These are phyloP conservation scores for Beauveria sp. DNA, from an alignment of 2,329 filamentous ascomycete genomes.

Conservation along the genomic window DNA sequence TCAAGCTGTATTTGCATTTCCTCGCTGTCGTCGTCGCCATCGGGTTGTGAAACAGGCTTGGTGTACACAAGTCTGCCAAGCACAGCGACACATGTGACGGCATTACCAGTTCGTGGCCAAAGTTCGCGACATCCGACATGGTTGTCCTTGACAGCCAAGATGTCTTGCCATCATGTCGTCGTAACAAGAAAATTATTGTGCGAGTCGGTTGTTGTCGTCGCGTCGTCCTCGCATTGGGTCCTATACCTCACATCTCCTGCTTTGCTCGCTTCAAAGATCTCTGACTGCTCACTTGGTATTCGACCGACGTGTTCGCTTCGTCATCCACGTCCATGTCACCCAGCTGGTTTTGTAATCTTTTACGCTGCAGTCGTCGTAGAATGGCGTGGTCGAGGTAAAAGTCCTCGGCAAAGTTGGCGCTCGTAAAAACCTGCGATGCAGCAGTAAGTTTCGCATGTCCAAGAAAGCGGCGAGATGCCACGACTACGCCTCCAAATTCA, in stretches of 20 bases:
- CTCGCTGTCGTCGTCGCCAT: neutral
- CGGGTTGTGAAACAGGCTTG: neutral
- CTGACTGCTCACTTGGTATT: neutral
- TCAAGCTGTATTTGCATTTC: neutral
- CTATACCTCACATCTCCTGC: constrained; percentile 1
- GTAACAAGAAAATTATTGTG: neutral
- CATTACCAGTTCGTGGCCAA: neutral
- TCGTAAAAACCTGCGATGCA: constrained; percentile 36
- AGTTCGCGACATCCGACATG: neutral
- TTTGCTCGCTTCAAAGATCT: neutral
- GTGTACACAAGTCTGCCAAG: neutral
- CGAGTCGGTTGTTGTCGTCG: neutral
- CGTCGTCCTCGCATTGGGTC: neutral
- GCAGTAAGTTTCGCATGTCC: neutral
- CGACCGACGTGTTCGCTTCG: constrained; percentile 21
- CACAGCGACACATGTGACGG: neutral
- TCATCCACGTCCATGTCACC: constrained; percentile 30
- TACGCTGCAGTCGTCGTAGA: constrained; percentile 50
- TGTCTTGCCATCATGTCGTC: neutral
- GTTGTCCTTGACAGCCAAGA: neutral
- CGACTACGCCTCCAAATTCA: neutral
- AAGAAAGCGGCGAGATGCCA: neutral
- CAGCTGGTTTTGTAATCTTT: constrained; percentile 34
- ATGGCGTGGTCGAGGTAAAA: constrained; percentile 50
- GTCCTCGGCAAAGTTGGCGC: constrained; percentile 33